phyloP scores from a whole-genome alignment of 2,329 filamentous ascomycete species.

The Myriosclerotinia curreyana region DNA sequence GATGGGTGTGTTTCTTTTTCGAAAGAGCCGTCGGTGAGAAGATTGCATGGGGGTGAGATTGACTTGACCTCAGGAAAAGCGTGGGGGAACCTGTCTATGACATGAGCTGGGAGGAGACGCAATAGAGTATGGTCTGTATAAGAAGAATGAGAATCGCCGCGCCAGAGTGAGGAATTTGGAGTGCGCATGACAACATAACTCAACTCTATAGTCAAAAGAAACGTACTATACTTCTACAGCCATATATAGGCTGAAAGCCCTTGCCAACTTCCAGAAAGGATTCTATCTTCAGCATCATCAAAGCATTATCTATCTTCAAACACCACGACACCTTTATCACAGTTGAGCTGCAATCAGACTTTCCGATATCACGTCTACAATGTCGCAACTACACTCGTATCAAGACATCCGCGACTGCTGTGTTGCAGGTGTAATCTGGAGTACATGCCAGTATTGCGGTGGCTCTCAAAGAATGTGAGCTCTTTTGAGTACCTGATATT shows the following conservation, averaged over 20 bases:
- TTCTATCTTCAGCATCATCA: background rate
- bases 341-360: background rate
- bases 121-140: background rate
- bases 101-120: background rate
- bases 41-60: background rate
- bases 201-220: conserved; percentile 1
- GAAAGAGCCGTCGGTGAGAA: conserved; percentile 2
- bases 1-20: background rate
- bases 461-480: background rate
- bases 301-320: background rate
- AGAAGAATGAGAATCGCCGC: conserved; percentile 5
- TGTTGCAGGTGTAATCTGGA: background rate
- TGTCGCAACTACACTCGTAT: background rate
- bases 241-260: background rate
- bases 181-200: background rate
- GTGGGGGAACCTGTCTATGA: background rate
- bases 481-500: background rate
- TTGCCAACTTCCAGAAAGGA: background rate
- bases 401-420: background rate
- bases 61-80: conserved; percentile 6
- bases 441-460: background rate
- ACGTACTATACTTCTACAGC: background rate
- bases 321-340: background rate
- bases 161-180: background rate
- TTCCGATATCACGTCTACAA: background rate